Percentiles rank a stretch among this genome's conserved stretches.
phyloP scores from a whole-genome alignment of 2,329 filamentous ascomycete genomes.

The Byssothecium circinans region DNA sequence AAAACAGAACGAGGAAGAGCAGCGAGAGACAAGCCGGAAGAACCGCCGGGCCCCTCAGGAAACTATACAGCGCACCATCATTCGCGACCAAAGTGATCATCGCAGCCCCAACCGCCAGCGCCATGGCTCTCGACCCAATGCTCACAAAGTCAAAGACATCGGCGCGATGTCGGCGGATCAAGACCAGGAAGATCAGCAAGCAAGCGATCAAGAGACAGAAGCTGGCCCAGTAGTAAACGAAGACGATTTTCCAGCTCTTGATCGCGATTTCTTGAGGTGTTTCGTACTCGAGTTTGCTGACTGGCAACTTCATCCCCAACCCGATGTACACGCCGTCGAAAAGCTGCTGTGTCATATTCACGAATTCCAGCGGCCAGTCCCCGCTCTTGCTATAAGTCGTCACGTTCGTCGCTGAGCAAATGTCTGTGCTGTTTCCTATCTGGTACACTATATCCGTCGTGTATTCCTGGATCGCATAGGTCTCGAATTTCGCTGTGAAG shows the following conservation, averaged over 20 bases:
- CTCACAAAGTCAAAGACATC: slow-evolving; percentile 46
- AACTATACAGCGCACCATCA: slow-evolving; percentile 19
- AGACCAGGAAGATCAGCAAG: slow-evolving; percentile 42
- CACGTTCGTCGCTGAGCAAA: slow-evolving; percentile 31
- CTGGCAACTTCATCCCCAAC: slow-evolving; percentile 38
- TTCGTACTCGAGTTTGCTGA: slow-evolving; percentile 28
- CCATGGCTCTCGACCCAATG: slow-evolving; percentile 33
- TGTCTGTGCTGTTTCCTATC: slow-evolving; percentile 36
- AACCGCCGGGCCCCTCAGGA: slow-evolving; percentile 37
- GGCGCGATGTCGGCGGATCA: slow-evolving; percentile 44
- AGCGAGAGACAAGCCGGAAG: slow-evolving; percentile 41
- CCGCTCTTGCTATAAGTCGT: slow-evolving; percentile 9
- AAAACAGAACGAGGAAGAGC: slow-evolving; percentile 36
- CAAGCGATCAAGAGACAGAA: slow-evolving; percentile 42
- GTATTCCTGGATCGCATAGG: slow-evolving; percentile 14
- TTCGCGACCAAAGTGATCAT: slow-evolving; percentile 36
- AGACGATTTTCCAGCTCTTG: slow-evolving; percentile 35
- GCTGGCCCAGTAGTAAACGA: slow-evolving; percentile 44
- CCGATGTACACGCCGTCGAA: slow-evolving; percentile 37
- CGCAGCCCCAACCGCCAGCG: slow-evolving; percentile 27
- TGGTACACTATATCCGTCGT: slow-evolving; percentile 17
- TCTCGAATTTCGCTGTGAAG: slow-evolving; percentile 37
- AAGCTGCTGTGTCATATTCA: slow-evolving; percentile 22
- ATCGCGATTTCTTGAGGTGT: slow-evolving; percentile 30
- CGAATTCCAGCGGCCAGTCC: slow-evolving; percentile 23